These are phyloP conservation scores for Coniferiporia weirii DNA, from an alignment of 1,284 basidiomycete genomes.

Conservation along the genomic window DNA sequence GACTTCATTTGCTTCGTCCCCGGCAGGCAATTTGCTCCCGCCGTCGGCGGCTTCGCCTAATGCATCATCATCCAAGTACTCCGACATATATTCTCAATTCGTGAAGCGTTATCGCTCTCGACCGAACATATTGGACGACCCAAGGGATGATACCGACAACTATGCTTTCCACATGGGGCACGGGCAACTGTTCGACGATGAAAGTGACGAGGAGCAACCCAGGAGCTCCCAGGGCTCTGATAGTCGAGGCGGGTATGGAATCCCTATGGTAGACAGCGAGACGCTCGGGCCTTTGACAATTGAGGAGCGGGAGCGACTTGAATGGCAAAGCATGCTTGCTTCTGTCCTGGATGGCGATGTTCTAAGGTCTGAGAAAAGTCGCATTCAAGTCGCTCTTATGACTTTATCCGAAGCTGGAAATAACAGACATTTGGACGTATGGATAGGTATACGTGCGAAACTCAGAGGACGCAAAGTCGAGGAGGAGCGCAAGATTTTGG, in stretches of 20 bases:
- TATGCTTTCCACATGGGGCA: slow-evolving; percentile 70
- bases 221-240: slow-evolving; percentile 38
- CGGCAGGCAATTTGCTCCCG: neutral
- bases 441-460: slow-evolving; percentile 88
- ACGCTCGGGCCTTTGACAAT: slow-evolving; percentile 55
- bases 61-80: slow-evolving; percentile 41
- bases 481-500: slow-evolving; percentile 78
- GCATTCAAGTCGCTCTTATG: slow-evolving; percentile 73
- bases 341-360: slow-evolving; percentile 92
- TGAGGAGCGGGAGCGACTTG: slow-evolving; percentile 77
- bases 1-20: slow-evolving; percentile 4
- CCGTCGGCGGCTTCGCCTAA: slow-evolving; percentile 10
- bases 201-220: slow-evolving; percentile 65
- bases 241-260: slow-evolving; percentile 45
- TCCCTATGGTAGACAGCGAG: slow-evolving; percentile 54
- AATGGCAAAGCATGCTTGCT: slow-evolving; percentile 93
- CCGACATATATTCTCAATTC: slow-evolving; percentile 73
- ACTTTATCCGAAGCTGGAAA: slow-evolving; percentile 65
- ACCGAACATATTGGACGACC: slow-evolving; percentile 53
- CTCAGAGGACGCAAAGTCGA: slow-evolving; percentile 76
- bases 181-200: slow-evolving; percentile 64
- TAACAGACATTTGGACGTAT: slow-evolving; percentile 65
- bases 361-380: slow-evolving; percentile 86
- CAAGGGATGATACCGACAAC: slow-evolving; percentile 66
- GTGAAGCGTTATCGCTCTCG: slow-evolving; percentile 65